phyloP scores from a whole-genome alignment of 331 rosid genomes.

The Quercus tomentella region DNA sequence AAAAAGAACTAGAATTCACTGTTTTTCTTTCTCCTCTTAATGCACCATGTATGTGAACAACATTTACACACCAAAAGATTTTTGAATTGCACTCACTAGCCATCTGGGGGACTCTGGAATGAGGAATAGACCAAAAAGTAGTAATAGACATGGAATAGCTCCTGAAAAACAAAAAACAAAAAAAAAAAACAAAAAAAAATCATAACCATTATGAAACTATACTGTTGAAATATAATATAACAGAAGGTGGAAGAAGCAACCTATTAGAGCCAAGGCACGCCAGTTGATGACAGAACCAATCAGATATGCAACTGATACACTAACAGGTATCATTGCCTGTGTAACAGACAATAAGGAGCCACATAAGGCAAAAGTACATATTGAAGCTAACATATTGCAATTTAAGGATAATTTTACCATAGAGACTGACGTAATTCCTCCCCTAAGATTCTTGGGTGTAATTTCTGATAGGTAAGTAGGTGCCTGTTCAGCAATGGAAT shows the following conservation, averaged over 20 bases:
- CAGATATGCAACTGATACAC: constrained; percentile 3
- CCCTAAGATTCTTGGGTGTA: constrained; percentile 24
- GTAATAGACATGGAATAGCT: constrained; percentile 24
- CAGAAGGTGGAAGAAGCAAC: background rate
- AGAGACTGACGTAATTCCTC: constrained; percentile 17
- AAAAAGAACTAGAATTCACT: too few species aligned
- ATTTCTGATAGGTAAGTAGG: constrained; percentile 23
- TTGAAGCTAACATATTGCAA: background rate
- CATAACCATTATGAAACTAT: background rate
- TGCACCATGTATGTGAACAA: too few species aligned
- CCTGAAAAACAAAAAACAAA: constrained; percentile 7
- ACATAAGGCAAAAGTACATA: background rate
- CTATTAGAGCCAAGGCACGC: constrained; percentile 7
- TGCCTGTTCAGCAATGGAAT: background rate
- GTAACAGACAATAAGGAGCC: background rate
- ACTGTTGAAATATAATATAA: background rate
- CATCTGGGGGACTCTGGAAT: constrained; percentile 53
- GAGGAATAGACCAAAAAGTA: constrained; percentile 23
- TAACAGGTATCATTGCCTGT: background rate
- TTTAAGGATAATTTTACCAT: constrained; percentile 11
- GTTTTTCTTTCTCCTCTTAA: too few species aligned
- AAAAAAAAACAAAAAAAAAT: background rate
- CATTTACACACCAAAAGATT: too few species aligned
- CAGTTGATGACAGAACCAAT: constrained; percentile 7
- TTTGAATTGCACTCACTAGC: constrained; percentile 26